These are phyloP conservation scores for Lachnellula suecica DNA, from an alignment of 2,329 filamentous ascomycete species.

Conservation along the genomic window DNA sequence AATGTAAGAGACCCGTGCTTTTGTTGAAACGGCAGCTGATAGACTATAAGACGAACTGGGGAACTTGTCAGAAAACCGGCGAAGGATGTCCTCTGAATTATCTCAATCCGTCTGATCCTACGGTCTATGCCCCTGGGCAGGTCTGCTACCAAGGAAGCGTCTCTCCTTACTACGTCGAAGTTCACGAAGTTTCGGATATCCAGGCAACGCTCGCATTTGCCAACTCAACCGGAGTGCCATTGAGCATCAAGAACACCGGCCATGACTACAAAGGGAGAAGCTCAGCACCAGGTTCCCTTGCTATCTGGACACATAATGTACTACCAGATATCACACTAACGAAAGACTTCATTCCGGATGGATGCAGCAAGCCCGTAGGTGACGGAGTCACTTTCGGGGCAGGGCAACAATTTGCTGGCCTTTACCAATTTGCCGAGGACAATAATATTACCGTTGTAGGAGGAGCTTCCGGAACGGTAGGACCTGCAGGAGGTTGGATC, in stretches of 20 bases:
- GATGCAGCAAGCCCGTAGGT: conserved; percentile 39
- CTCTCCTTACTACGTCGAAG: conserved; percentile 17
- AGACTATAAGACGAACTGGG: background rate
- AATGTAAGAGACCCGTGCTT: background rate
- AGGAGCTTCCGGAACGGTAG: conserved; percentile 53
- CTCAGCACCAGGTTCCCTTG: conserved; percentile 44
- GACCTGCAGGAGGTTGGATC: conserved; percentile 56
- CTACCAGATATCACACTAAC: conserved; percentile 37
- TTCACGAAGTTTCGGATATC: conserved; percentile 39
- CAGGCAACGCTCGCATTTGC: conserved; percentile 43
- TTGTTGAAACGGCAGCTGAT: background rate
- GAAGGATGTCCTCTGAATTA: background rate
- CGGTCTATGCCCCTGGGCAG: background rate
- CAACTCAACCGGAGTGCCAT: conserved; percentile 39
- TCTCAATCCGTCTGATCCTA: background rate
- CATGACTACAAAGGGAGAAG: background rate
- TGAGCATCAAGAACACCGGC: conserved; percentile 31
- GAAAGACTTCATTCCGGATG: conserved; percentile 39
- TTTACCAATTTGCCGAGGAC: conserved; percentile 44
- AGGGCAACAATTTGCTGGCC: conserved; percentile 48
- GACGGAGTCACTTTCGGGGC: conserved; percentile 49
- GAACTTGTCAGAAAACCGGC: background rate
- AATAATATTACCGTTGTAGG: conserved; percentile 50
- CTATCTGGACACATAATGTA: conserved; percentile 51
- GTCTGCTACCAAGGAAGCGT: conserved; percentile 18